phyloP scores from a whole-genome alignment of 148 eudicot genomes.

The Beta vulgaris region DNA sequence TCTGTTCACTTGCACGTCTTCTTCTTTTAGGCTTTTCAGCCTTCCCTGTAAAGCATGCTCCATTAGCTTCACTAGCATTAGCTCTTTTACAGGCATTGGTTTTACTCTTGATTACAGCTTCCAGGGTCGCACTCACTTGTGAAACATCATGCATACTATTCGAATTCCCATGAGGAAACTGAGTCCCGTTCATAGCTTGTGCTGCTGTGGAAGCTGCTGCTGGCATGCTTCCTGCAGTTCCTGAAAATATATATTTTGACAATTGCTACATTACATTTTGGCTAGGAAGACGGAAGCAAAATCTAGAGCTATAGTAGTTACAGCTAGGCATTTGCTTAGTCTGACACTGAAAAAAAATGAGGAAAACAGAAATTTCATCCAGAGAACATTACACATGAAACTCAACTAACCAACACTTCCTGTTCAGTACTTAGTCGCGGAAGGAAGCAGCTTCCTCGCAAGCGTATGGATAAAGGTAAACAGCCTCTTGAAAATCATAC shows the following conservation, averaged over 20 bases:
- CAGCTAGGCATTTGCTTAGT: neutral
- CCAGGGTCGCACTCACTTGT: constrained; percentile 31
- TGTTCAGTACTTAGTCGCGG: neutral
- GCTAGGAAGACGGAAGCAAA: neutral
- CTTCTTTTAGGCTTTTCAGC: constrained; percentile 39
- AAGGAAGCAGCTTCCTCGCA: neutral
- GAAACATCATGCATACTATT: constrained; percentile 14
- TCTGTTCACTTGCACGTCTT: constrained; percentile 24
- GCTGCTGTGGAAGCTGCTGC: constrained; percentile 25
- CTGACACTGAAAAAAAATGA: neutral
- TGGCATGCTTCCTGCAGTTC: constrained; percentile 15
- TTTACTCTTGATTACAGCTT: constrained; percentile 30
- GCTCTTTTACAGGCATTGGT: constrained; percentile 29
- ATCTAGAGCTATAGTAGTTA: neutral
- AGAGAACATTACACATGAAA: neutral
- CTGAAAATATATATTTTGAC: constrained; percentile 20
- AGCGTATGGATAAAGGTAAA: neutral
- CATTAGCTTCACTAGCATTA: constrained; percentile 31
- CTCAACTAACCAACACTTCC: neutral
- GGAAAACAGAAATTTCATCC: neutral
- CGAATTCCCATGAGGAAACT: constrained; percentile 6
- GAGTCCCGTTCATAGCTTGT: constrained; percentile 21
- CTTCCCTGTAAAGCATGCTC: constrained; percentile 16
- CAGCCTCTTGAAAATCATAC: neutral
- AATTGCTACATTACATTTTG: neutral